These are phyloP conservation scores for Halophytophthora polymorphica DNA, from an alignment of 352 stramenopile species.

Conservation along the genomic window DNA sequence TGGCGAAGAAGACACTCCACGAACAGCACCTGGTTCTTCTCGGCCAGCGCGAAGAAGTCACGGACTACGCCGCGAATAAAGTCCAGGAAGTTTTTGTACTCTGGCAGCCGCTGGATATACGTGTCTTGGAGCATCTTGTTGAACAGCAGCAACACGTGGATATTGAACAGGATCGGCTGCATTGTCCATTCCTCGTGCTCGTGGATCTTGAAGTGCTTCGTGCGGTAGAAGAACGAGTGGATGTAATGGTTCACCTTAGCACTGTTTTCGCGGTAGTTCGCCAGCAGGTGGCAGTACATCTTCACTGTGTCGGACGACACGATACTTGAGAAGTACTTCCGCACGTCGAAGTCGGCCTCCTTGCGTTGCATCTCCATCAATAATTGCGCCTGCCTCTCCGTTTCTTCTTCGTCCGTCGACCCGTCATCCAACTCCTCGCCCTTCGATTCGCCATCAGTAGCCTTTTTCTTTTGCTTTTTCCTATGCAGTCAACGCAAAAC, in stretches of 20 bases:
- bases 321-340: constrained; percentile 79
- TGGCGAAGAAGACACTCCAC: constrained; percentile 74
- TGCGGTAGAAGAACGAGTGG: constrained; percentile 85
- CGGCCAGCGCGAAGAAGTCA: constrained; percentile 74
- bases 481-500: constrained; percentile 10
- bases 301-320: constrained; percentile 77
- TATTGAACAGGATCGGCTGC: constrained; percentile 86
- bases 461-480: constrained; percentile 45
- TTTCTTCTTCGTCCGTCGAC: constrained; percentile 74
- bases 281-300: constrained; percentile 79
- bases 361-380: constrained; percentile 86
- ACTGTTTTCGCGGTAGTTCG: constrained; percentile 71
- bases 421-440: constrained; percentile 45
- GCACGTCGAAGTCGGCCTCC: constrained; percentile 82
- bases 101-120: constrained; percentile 46
- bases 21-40: constrained; percentile 82
- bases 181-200: constrained; percentile 75
- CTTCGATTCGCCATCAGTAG: constrained; percentile 18
- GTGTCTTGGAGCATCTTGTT: constrained; percentile 85
- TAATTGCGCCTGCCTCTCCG: constrained; percentile 59
- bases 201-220: constrained; percentile 77
- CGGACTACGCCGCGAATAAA: constrained; percentile 77
- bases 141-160: constrained; percentile 76
- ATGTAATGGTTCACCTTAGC: constrained; percentile 88
- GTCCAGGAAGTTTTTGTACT: constrained; percentile 71